Base-by-base conservation (phyloP, 768 basidiomycete genomes). In the Omphalotus guepiniiformis region DNA sequence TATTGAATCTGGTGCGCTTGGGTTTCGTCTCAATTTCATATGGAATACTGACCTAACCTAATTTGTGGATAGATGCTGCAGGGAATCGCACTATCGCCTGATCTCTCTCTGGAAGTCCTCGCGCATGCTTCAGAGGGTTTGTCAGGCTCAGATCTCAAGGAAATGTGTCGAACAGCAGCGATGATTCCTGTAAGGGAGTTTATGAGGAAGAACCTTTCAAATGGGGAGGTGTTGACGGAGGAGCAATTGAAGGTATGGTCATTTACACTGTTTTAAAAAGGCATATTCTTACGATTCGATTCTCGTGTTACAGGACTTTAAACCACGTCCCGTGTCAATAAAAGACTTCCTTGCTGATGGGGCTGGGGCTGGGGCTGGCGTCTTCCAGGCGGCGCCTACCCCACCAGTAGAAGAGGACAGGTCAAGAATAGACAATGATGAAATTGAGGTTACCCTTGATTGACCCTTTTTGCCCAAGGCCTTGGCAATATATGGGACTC, bases 141-240 rank as follows among this genome's bases (percentile, higher is more conserved):
- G 21, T 94, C 93, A 2, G 94, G 95, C 3, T 93, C 92, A 2
- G 95, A 97, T 63, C 67, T 98, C 45, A 81, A 85, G 56, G 95
- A 99, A 67, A 71, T 94, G 12, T 97, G 94, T 63, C 76, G 95
- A 45, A 93, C 83, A 55, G 94, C 95, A 1, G 93, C 91, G 0
- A 95, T 97, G 93, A 78, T 83, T 1, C 91, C 93, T 4, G 86
- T 94, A 18, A 79, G 90, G 22, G 92, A 94, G 59, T 85, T 82
- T 55, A 82, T 93, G 73, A 74, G 82, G 28, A 68, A 61, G 22
- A 67, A 73, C 13, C 66, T 68, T 42, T 63, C 65, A 26, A 67
- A 72, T 26, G 69, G 66, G 56, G 72, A 60, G 60, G 66, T 58
- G 53, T 65, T 66, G 59, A 79, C 57, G 61, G 76, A 63, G 69